Evolutionary conservation across 495 filamentous ascomycete genomes (phyloP).

Genomic region (Hyaloscypha bicolor): DNA sequence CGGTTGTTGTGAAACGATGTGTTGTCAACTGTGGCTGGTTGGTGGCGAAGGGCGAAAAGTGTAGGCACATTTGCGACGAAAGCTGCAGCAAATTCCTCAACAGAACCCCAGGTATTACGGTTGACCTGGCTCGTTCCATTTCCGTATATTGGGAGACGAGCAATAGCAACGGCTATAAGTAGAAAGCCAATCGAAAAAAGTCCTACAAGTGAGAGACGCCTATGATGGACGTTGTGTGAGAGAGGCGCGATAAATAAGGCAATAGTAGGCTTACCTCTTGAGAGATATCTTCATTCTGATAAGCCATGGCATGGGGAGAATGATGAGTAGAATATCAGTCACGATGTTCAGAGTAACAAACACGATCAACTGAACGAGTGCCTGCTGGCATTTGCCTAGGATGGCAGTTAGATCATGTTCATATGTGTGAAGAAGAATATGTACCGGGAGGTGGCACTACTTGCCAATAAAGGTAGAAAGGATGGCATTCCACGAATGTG

Average conservation of each 20-base stretch:
- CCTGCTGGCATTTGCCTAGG: constrained; percentile 39
- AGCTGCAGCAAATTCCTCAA: constrained; percentile 45
- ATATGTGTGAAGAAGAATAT: background rate
- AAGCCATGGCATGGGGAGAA: constrained; percentile 44
- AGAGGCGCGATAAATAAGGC: constrained; percentile 8
- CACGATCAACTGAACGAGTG: constrained; percentile 42
- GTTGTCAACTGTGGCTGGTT: background rate
- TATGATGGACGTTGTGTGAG: constrained; percentile 13
- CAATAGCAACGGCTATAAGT: constrained; percentile 44
- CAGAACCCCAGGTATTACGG: constrained; percentile 45
- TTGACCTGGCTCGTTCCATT: constrained; percentile 41
- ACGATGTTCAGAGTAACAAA: constrained; percentile 45
- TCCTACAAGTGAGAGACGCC: constrained; percentile 41
- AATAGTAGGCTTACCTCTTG: constrained; percentile 25
- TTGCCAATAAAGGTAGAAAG: constrained; percentile 47
- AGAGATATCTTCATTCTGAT: constrained; percentile 37
- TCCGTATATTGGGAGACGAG: constrained; percentile 39
- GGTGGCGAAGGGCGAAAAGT: constrained; percentile 35
- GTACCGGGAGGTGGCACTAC: constrained; percentile 42
- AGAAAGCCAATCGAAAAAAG: constrained; percentile 47
- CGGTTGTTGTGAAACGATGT: background rate
- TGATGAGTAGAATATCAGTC: constrained; percentile 46
- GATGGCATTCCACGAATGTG: constrained; percentile 49
- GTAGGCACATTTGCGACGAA: constrained; percentile 49
- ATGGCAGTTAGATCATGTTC: background rate